Evolutionary conservation across 2,329 filamentous ascomycete genomes (phyloP).

Genomic region (Drechmeria coniospora): DNA sequence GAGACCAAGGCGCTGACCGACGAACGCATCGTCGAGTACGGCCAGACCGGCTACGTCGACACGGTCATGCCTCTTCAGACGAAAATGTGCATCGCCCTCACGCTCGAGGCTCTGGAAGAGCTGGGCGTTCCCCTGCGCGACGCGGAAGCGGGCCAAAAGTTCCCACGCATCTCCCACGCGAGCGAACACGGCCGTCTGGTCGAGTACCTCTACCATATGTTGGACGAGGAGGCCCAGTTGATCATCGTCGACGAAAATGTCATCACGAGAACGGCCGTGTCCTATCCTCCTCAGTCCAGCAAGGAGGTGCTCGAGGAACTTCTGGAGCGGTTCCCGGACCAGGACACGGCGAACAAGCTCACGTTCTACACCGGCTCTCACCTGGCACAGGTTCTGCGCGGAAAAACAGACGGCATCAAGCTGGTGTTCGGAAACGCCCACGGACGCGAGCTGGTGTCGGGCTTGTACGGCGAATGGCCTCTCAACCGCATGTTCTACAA

Average conservation of each 20-base stretch:
- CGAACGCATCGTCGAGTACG: not conserved
- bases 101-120: constrained; percentile 1
- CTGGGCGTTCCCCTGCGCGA: not conserved
- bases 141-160: constrained; percentile 1
- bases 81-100: not conserved
- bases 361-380: constrained; percentile 11
- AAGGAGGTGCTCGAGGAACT: constrained; percentile 2
- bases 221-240: constrained; percentile 2
- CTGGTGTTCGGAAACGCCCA: constrained; percentile 22
- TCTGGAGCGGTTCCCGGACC: constrained; percentile 1
- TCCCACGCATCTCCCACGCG: not conserved
- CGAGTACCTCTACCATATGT: constrained; percentile 2
- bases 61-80: not conserved
- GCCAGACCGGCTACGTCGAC: not conserved
- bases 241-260: constrained; percentile 2
- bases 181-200: constrained; percentile 1
- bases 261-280: constrained; percentile 4
- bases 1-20: constrained; percentile 1
- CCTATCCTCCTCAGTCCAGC: constrained; percentile 1
- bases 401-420: constrained; percentile 19
- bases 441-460: constrained; percentile 18
- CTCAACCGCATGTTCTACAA: constrained; percentile 17
- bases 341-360: constrained; percentile 5
- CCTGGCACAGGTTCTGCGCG: constrained; percentile 14
- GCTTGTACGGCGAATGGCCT: constrained; percentile 19